Evolutionary conservation across 805 yeast genomes (phyloP).

Genomic region (Sugiyamaella valdiviana): DNA sequence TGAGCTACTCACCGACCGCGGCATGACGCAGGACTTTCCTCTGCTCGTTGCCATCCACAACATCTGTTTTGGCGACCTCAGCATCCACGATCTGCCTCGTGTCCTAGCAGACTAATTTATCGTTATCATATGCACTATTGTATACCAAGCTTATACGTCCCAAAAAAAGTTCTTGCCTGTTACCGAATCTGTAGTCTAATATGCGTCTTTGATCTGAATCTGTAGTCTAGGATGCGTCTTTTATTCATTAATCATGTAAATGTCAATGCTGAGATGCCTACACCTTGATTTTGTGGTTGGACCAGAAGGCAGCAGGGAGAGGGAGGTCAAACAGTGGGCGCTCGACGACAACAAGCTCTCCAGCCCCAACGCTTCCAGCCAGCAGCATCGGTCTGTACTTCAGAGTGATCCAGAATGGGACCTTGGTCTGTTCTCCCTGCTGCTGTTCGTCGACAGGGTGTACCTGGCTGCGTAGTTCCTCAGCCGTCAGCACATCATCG

Average conservation of each 20-base stretch:
- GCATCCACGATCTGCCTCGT: constrained; percentile 68
- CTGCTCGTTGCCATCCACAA: constrained; percentile 72
- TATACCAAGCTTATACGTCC: neutral
- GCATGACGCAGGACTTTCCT: constrained; percentile 67
- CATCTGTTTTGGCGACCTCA: constrained; percentile 68
- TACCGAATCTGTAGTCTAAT: no score
- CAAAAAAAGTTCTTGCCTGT: no score
- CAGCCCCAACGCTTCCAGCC: constrained; percentile 48
- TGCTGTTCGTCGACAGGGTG: constrained; percentile 1
- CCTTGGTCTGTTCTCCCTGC: constrained; percentile 5
- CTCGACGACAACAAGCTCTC: constrained; percentile 68
- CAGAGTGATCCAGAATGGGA: constrained; percentile 65
- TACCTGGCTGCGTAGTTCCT: neutral
- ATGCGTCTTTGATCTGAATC: no score
- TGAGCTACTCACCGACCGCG: constrained; percentile 58
- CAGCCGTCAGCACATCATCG: neutral
- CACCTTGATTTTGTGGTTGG: constrained; percentile 24
- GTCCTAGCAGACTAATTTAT: constrained; percentile 12
- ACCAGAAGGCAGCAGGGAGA: constrained; percentile 35
- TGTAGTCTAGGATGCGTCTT: neutral
- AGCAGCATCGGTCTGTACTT: constrained; percentile 68
- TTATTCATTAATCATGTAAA: neutral
- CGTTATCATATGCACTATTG: neutral
- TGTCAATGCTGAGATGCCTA: neutral
- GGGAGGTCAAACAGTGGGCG: constrained; percentile 54